Base-by-base conservation (phyloP, 371 early-diverging fungal genomes). In the Sporodiniella umbellata region DNA sequence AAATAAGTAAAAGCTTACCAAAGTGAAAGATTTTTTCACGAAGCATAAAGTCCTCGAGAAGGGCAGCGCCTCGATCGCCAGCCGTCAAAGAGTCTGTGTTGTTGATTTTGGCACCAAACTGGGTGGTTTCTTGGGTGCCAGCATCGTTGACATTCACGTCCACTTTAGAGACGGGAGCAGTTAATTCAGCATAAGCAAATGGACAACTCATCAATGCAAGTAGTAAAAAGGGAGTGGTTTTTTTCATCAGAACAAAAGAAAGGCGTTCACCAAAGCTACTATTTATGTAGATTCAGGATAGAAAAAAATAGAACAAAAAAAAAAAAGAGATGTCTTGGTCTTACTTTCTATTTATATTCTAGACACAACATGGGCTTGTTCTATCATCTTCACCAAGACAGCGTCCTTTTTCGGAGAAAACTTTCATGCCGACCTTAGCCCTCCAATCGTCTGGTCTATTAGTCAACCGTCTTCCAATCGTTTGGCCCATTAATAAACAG, bases 1-100 rank as follows among this genome's bases (percentile, higher is more conserved):
- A n/a, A n/a, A n/a, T n/a, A n/a, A n/a, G n/a, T n/a, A n/a, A n/a
- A n/a, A 38, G 37, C 47, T 30, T 66, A 68, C 75, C 81, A 52
- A 83, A 83, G 38, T 80, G 81, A 60, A 67, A 68, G 19, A 81
- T 57, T 28, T 75, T 75, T 48, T 81, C 78, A 17, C 73, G 68
- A 42, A 72, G 39, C 53, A 62, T 60, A 26, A 76, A 75, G 40
- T 81, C 81, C 44, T 78, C 71, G 45, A 77, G 33, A 11, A 78
- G 55, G 18, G 68, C 58, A 33, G 79, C 75, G 0, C 79, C 81
- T 33, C 71, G 66, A 5, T 54, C 42, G 22, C 77, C 78, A 52
- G 74, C 75, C n/a, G 51, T 57, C 22, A 71, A 45, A 25, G 54
- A 58, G 25, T 66, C 62, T n/a, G 61, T 52, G 40, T 65, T 54